Evolutionary conservation across 352 stramenopile genomes (phyloP), one percentile per base, ranked within the genome.

Genomic region (Globisporangium rhizosaccharum): DNA sequence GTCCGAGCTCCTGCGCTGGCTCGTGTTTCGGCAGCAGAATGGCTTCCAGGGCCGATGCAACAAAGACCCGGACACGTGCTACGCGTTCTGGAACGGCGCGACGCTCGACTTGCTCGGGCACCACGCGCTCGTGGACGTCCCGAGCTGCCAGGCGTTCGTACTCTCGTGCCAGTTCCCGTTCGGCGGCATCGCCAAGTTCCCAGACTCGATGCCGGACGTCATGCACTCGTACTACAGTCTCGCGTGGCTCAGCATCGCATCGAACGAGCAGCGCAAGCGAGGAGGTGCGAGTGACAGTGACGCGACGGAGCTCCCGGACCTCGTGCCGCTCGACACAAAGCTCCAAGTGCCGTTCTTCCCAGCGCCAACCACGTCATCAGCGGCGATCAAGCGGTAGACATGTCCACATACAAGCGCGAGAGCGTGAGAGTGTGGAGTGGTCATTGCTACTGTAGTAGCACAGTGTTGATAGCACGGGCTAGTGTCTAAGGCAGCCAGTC

Each of bases 191-290:
- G 87, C 73, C 66, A 96, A 96, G 68, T 88, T 86, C 49, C 79
- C 79, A 1, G 76, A 88, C 51, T 73, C 70, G 1, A 66, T 82
- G 8, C 91, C 91, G 33, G 91, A 97, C 61, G 77, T 97, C 39
- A 89, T 97, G 71, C 91, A 97, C 76, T 88, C 89, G 20, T 97
- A 96, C 62, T 96, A 96, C 60, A 94, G 85, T 23, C 63, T 97
- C 2, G 85, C 76, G 51, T 97, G 90, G 85, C 69, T 97, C 9
- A 96, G 89, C 54, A 90, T 97, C 39, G 79, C 86, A 0, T 54
- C 66, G 10, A 63, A 86, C 39, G 59, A 71, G 33, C 44, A 61
- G 30, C 57, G 30, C 14, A 23, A 26, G 20, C 54, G 53, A 12
- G 56, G 66, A 23, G 36, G 42, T 2, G 70, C 33, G 23, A 44